A percentile compares a stretch with the other conserved stretches of the same genome.
These are phyloP conservation scores for Xerocomellus dryophilus DNA, from an alignment of 768 basidiomycete genomes.

Conservation along the genomic window DNA sequence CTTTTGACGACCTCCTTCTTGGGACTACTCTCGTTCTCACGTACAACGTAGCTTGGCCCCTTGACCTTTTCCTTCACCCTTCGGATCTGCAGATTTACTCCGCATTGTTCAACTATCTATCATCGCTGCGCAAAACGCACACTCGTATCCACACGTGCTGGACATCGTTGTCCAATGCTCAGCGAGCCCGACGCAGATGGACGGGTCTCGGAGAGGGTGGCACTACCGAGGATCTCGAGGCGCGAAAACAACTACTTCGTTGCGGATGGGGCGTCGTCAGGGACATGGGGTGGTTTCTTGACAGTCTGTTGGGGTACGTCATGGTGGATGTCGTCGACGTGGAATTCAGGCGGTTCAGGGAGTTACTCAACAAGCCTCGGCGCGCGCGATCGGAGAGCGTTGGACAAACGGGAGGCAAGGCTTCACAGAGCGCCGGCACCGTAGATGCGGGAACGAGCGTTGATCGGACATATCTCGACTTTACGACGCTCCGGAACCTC, in stretches of 20 bases:
- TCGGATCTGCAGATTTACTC: constrained; percentile 73
- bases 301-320: constrained; percentile 77
- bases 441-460: constrained; percentile 25
- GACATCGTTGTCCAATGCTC: constrained; percentile 81
- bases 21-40: constrained; percentile 72
- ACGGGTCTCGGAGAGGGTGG: constrained; percentile 87
- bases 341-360: constrained; percentile 73
- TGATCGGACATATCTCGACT: constrained; percentile 56
- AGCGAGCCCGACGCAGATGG: constrained; percentile 81
- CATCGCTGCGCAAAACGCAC: constrained; percentile 81
- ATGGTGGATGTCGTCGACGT: constrained; percentile 89
- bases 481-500: constrained; percentile 78
- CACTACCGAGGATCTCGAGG: constrained; percentile 64
- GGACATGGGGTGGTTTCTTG: constrained; percentile 91
- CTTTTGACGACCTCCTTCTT: constrained; percentile 73
- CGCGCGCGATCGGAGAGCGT: constrained; percentile 21
- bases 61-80: constrained; percentile 83
- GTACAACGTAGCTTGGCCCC: constrained; percentile 79
- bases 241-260: constrained; percentile 62
- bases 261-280: constrained; percentile 85
- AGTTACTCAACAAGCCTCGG: constrained; percentile 40
- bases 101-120: constrained; percentile 76
- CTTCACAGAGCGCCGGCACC: constrained; percentile 1
- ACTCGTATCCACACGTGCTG: constrained; percentile 77
- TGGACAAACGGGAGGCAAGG: constrained; percentile 8